Conservation (phyloP, 176 grass and related monocot genomes). For the Hsuehochloa calcarea region DNA sequence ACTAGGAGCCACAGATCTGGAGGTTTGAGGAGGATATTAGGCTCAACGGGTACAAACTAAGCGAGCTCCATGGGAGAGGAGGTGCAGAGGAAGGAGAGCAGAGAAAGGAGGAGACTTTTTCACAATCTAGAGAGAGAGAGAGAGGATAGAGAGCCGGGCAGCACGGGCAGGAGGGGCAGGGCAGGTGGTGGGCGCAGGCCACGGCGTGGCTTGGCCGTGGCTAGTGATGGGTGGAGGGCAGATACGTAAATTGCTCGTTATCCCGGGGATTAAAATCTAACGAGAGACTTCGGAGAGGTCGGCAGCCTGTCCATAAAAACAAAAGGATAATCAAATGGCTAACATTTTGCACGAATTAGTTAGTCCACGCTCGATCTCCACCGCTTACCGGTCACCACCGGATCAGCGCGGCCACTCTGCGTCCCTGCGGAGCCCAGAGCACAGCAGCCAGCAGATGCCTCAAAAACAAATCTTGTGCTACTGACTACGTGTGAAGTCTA, state of each 20-base stretch:
- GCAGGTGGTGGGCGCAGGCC: conserved; percentile 42
- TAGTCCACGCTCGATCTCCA: background rate
- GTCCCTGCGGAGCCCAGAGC: background rate
- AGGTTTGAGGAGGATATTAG: background rate
- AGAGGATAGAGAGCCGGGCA: conserved; percentile 41
- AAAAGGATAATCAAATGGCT: background rate
- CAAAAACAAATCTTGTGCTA: background rate
- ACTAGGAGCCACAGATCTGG: conserved; percentile 38
- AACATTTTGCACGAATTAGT: background rate
- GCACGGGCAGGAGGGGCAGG: conserved; percentile 48
- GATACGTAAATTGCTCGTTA: background rate
- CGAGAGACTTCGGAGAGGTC: background rate
- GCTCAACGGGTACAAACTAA: conserved; percentile 29
- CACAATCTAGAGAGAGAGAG: conserved; percentile 1
- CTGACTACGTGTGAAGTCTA: background rate
- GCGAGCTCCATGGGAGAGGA: conserved; percentile 39
- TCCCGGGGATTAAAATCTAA: background rate
- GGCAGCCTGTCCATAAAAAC: background rate
- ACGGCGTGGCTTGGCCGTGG: background rate
- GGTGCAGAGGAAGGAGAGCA: background rate
- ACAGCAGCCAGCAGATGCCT: background rate
- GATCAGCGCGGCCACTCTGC: background rate
- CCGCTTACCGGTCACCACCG: background rate
- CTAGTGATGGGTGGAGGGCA: conserved; percentile 28
- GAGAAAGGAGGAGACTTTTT: conserved; percentile 36